Evolutionary conservation across 2,329 filamentous ascomycete species (phyloP).

Genomic region (Trichoderma koningii): DNA sequence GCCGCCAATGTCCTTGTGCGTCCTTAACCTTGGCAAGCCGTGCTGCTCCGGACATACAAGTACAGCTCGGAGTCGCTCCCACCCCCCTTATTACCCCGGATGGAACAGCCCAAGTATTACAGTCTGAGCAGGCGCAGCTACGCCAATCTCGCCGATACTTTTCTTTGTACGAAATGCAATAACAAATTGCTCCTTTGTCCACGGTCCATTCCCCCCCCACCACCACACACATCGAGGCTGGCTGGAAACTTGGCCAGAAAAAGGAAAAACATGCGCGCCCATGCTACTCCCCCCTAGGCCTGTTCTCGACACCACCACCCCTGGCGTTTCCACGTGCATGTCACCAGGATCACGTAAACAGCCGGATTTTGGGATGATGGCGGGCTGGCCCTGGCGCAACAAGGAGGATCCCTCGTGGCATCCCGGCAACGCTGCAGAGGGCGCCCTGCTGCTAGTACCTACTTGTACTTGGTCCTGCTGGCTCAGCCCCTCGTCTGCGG

Average conservation of each 20-base stretch:
- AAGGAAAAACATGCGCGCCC: conserved; percentile 26
- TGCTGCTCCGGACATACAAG: neutral
- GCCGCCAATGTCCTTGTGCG: conserved; percentile 2
- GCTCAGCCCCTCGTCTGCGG: conserved; percentile 7
- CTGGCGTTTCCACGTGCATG: conserved; percentile 27
- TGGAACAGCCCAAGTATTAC: too few relatives aligned
- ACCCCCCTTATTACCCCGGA: too few relatives aligned
- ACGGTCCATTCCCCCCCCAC: neutral
- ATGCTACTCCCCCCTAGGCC: neutral
- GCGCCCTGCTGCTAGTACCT: neutral
- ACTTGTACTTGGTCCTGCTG: neutral
- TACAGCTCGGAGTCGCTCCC: too few relatives aligned
- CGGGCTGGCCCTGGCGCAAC: conserved; percentile 7
- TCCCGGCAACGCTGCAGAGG: conserved; percentile 21
- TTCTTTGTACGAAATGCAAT: too few relatives aligned
- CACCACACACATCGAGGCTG: neutral
- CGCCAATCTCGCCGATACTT: too few relatives aligned
- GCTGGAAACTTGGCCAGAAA: conserved; percentile 24
- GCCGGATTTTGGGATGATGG: conserved; percentile 18
- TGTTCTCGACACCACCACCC: conserved; percentile 3
- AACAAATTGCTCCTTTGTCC: too few relatives aligned
- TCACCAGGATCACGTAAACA: conserved; percentile 24
- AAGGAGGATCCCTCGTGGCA: conserved; percentile 28
- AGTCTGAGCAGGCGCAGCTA: too few relatives aligned
- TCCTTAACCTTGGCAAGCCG: conserved; percentile 4